Evolutionary conservation across 2,329 filamentous ascomycete genomes (phyloP).

Genomic region (Pseudocercospora crystallina): DNA sequence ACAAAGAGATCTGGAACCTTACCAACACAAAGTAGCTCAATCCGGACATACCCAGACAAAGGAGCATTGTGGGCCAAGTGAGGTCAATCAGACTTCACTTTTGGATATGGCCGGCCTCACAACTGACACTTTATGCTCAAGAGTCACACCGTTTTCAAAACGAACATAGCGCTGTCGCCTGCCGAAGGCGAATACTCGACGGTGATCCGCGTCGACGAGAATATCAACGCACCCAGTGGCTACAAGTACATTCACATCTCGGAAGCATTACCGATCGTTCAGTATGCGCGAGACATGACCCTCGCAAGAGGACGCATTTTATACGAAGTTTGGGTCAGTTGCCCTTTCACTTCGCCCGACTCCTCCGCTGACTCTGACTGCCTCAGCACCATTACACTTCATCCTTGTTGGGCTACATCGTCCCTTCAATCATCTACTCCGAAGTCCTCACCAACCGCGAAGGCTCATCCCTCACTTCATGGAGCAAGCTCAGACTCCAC

Average conservation of each 20-base stretch:
- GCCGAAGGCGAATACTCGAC: too few relatives aligned
- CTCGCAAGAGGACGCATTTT: slow-evolving; percentile 16
- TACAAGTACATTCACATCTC: slow-evolving; percentile 3
- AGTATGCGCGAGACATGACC: slow-evolving; percentile 19
- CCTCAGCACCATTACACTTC: slow-evolving; percentile 6
- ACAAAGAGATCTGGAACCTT: too few relatives aligned
- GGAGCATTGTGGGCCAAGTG: too few relatives aligned
- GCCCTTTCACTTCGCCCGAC: background rate
- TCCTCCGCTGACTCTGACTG: background rate
- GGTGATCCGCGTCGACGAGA: slow-evolving; percentile 6
- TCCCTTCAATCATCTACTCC: slow-evolving; percentile 5
- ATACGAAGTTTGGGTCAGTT: slow-evolving; percentile 17
- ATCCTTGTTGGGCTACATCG: slow-evolving; percentile 11
- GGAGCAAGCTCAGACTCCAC: slow-evolving; percentile 1
- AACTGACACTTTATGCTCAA: too few relatives aligned
- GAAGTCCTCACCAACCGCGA: slow-evolving; percentile 9
- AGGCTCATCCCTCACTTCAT: background rate
- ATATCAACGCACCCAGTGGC: slow-evolving; percentile 1
- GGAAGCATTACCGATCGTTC: slow-evolving; percentile 5
- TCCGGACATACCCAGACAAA: too few relatives aligned
- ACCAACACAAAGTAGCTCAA: too few relatives aligned
- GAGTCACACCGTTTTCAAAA: too few relatives aligned
- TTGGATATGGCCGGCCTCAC: too few relatives aligned
- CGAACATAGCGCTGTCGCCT: too few relatives aligned
- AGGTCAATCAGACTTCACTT: too few relatives aligned